Evolutionary conservation across 2,329 filamentous ascomycete genomes (phyloP).

Genomic region (Escovopsis sp.): DNA sequence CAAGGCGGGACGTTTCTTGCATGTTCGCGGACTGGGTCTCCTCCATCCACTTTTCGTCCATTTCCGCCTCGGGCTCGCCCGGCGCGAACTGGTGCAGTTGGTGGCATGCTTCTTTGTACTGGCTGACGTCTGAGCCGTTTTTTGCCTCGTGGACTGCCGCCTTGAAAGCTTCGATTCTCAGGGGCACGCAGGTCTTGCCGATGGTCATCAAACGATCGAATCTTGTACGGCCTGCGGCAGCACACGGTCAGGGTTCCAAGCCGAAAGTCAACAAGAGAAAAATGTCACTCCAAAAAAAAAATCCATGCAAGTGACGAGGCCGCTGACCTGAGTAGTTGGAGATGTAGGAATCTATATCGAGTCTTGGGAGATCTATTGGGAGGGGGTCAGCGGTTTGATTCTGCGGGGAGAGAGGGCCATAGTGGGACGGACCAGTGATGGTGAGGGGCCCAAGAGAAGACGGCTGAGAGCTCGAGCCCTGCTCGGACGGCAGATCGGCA

Average conservation of each 20-base stretch:
- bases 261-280: background rate
- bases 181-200: constrained; percentile 58
- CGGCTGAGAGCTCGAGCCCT: constrained; percentile 3
- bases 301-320: background rate
- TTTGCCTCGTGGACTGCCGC: constrained; percentile 65
- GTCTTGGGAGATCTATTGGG: constrained; percentile 57
- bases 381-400: constrained; percentile 2
- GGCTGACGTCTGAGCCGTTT: constrained; percentile 53
- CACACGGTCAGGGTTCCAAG: too few relatives aligned
- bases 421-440: constrained; percentile 21
- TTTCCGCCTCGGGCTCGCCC: constrained; percentile 48
- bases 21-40: constrained; percentile 51
- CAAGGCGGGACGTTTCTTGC: constrained; percentile 58
- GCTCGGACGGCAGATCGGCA: background rate
- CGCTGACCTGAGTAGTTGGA: constrained; percentile 67
- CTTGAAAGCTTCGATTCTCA: constrained; percentile 69
- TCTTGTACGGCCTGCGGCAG: constrained; percentile 54
- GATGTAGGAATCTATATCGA: constrained; percentile 85
- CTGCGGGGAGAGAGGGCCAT: background rate
- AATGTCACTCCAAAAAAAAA: background rate
- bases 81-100: constrained; percentile 50
- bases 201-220: constrained; percentile 73
- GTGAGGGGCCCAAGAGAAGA: constrained; percentile 19
- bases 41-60: constrained; percentile 65
- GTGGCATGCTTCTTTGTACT: constrained; percentile 56